Percentiles rank a stretch among this genome's conserved stretches.
phyloP scores from a whole-genome alignment of 106 monocot species.

The Acorus gramineus region DNA sequence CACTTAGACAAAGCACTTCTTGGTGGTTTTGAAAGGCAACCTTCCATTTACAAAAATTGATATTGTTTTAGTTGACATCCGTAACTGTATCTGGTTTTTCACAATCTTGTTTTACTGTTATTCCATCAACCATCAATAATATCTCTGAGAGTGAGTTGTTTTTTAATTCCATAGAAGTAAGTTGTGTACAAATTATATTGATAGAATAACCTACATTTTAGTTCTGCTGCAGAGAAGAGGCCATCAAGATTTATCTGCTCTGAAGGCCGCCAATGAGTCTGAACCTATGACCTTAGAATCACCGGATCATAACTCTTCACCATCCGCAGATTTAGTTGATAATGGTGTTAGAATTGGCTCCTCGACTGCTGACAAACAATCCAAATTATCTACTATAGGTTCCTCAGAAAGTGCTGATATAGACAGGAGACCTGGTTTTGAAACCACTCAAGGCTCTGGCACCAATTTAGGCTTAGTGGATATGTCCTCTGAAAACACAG shows the following conservation, averaged over 20 bases:
- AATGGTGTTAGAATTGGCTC: conserved; percentile 14
- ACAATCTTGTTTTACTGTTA: too few species aligned
- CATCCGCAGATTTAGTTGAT: conserved; percentile 36
- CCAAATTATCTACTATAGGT: conserved; percentile 13
- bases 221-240: conserved; percentile 28
- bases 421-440: conserved; percentile 4
- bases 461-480: conserved; percentile 5
- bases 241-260: conserved; percentile 7
- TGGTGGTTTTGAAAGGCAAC: too few species aligned
- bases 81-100: too few species aligned
- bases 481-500: conserved; percentile 19
- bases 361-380: conserved; percentile 9
- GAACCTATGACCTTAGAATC: conserved; percentile 9
- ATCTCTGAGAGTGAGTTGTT: too few species aligned
- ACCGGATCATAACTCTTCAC: neutral
- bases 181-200: too few species aligned
- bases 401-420: conserved; percentile 17
- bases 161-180: too few species aligned
- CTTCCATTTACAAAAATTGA: too few species aligned
- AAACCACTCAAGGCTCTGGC: conserved; percentile 1
- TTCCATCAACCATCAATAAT: too few species aligned
- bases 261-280: conserved; percentile 4
- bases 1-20: too few species aligned
- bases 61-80: too few species aligned
- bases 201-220: conserved; percentile 2